These are phyloP conservation scores for Ascochyta lentis DNA, from an alignment of 2,329 filamentous ascomycete genomes.

Conservation along the genomic window DNA sequence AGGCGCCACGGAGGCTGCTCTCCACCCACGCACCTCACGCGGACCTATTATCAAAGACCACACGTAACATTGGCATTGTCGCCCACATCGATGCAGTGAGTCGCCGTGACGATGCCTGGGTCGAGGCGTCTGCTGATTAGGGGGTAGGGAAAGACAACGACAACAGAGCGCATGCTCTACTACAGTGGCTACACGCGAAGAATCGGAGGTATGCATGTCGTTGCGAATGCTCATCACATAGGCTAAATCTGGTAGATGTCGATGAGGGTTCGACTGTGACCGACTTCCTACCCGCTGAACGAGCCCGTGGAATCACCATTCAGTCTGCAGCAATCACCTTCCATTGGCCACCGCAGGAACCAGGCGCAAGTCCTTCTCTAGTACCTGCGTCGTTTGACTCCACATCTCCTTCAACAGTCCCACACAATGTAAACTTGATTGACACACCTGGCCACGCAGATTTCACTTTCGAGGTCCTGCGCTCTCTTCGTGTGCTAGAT, in stretches of 20 bases:
- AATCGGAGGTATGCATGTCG: constrained; percentile 67
- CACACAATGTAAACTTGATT: constrained; percentile 67
- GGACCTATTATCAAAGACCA: constrained; percentile 67
- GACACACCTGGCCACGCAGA: constrained; percentile 97
- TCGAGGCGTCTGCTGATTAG: constrained; percentile 10
- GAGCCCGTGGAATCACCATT: constrained; percentile 93
- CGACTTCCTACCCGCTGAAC: constrained; percentile 92
- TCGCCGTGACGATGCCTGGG: constrained; percentile 10
- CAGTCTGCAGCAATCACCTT: constrained; percentile 97
- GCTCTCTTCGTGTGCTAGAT: constrained; percentile 86
- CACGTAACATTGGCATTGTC: constrained; percentile 96
- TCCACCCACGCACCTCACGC: constrained; percentile 30
- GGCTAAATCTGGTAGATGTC: constrained; percentile 66
- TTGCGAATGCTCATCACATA: not conserved
- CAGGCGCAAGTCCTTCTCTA: constrained; percentile 31
- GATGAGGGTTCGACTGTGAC: constrained; percentile 97
- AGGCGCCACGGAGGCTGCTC: constrained; percentile 37
- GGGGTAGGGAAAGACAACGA: constrained; percentile 86
- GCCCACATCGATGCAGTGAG: constrained; percentile 91
- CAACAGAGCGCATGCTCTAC: constrained; percentile 98
- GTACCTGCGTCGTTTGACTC: constrained; percentile 39
- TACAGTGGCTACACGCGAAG: constrained; percentile 89
- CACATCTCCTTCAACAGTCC: constrained; percentile 56
- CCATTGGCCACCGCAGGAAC: constrained; percentile 76
- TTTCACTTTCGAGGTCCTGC: constrained; percentile 94